Evolutionary conservation across 2,329 filamentous ascomycete species (phyloP), one percentile per base, ranked within the genome.

Genomic region (Aspergillus thermomutatus): DNA sequence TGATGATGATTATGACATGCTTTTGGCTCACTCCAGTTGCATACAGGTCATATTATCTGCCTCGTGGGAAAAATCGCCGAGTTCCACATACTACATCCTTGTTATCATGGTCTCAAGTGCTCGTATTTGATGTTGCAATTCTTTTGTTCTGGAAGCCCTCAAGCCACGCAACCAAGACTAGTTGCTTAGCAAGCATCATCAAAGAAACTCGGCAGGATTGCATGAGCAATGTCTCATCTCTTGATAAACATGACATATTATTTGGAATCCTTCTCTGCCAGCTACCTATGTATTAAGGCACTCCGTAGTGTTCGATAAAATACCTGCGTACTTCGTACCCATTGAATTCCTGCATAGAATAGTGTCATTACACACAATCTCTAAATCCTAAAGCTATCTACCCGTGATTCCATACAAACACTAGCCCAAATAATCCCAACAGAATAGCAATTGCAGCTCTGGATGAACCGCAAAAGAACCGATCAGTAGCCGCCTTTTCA

Each of bases 401-500:
- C 4, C 41, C 41, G 21, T 45, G 21, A 45, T 21, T 45, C 19
- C 41, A 45, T 45, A 46, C 21, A 46, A 46, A 25, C 5, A 46
- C 11, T 14, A 25, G 11, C 4, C 43, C 21, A 23, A 45, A 14
- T 37, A 37, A 37, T 37, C 31, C 31, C 31, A 37, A 37, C 31
- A 34, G 31, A 37, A 37, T 3, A 37, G 31, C 31, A 23, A 46
- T 11, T 21, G 40, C 40, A 43, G 40, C 40, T 43, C 40, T 21
- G 3, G 8, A 43, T 40, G 28, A 28, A 41, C 14, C 21, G n/a
- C 47, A 41, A 54, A 49, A 37, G 25, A 53, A 48, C 25, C 41
- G n/a, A 50, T 43, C 21, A 56, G 40, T 34, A 49, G 43, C 55
- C 52, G 21, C 55, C 55, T 58, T 58, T 58, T 54, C 55, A 60